phyloP scores from a whole-genome alignment of 495 filamentous ascomycete genomes.

The Penicillium canescens region DNA sequence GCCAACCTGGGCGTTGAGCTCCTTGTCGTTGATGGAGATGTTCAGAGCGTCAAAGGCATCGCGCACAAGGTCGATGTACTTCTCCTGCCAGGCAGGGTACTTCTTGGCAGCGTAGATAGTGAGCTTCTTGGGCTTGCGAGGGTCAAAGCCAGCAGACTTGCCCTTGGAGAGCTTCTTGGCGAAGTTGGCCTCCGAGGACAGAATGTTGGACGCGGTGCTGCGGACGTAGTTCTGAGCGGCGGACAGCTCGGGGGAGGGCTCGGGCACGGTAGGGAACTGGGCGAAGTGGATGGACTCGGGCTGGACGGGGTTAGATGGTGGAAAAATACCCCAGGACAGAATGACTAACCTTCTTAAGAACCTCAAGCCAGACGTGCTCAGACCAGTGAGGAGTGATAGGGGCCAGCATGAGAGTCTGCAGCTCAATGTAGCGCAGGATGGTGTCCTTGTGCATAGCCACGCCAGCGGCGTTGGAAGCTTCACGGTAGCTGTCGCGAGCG shows the following conservation, averaged over 20 bases:
- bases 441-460: conserved; percentile 82
- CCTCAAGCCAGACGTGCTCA: conserved; percentile 89
- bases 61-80: conserved; percentile 81
- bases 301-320: conserved; percentile 29
- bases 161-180: conserved; percentile 87
- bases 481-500: conserved; percentile 89
- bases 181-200: conserved; percentile 79
- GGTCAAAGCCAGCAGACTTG: conserved; percentile 77
- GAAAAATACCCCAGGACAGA: not conserved
- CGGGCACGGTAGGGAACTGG: conserved; percentile 70
- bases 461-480: conserved; percentile 68
- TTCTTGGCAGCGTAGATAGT: conserved; percentile 77
- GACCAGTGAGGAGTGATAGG: conserved; percentile 91
- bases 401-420: conserved; percentile 80
- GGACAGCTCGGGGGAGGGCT: conserved; percentile 59
- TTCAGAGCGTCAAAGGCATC: conserved; percentile 58
- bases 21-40: conserved; percentile 72
- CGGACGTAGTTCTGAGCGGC: conserved; percentile 82
- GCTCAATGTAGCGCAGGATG: conserved; percentile 73
- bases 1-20: conserved; percentile 67
- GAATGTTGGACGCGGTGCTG: conserved; percentile 72
- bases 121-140: conserved; percentile 87
- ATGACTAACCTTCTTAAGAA: conserved; percentile 68
- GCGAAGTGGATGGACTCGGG: conserved; percentile 74
- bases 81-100: conserved; percentile 87